These are phyloP conservation scores for Fraxinus dipetala DNA, from an alignment of 305 asterid genomes.

Conservation along the genomic window DNA sequence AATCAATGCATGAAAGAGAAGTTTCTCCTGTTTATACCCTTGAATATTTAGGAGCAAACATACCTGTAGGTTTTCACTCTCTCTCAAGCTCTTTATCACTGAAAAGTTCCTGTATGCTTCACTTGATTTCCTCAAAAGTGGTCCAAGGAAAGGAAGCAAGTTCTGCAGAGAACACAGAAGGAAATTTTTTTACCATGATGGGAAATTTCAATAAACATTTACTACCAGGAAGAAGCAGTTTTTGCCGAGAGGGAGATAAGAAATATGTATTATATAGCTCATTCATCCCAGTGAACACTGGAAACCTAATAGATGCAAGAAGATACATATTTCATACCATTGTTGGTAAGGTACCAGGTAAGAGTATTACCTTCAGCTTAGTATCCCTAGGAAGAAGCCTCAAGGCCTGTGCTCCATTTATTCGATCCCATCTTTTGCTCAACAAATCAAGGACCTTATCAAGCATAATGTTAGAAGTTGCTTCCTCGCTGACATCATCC, in stretches of 20 bases:
- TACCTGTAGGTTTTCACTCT: constrained; percentile 94
- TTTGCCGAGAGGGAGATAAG: constrained; percentile 10
- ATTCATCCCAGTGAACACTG: constrained; percentile 9
- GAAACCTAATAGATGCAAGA: neutral
- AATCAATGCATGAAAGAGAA: neutral
- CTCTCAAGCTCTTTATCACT: constrained; percentile 83
- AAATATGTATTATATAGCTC: constrained; percentile 10
- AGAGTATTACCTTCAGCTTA: constrained; percentile 68
- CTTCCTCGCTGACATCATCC: constrained; percentile 65
- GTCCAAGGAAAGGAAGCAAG: constrained; percentile 89
- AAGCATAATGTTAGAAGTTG: constrained; percentile 69
- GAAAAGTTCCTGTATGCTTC: constrained; percentile 81
- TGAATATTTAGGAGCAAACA: constrained; percentile 17
- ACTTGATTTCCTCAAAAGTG: constrained; percentile 86
- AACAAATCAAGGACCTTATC: constrained; percentile 90
- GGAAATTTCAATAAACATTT: neutral
- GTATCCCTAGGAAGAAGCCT: constrained; percentile 92
- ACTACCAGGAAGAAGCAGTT: neutral
- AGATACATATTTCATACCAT: constrained; percentile 3
- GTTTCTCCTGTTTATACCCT: constrained; percentile 1
- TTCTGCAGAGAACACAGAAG: constrained; percentile 55
- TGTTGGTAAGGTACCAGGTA: constrained; percentile 9
- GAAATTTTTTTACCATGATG: constrained; percentile 10
- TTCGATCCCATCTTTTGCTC: constrained; percentile 92
- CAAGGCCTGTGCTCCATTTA: constrained; percentile 94